Evolutionary conservation across 192 early-diverging fungal species (phyloP), one percentile per base, ranked within the genome.

Genomic region (Gigaspora rosea): DNA sequence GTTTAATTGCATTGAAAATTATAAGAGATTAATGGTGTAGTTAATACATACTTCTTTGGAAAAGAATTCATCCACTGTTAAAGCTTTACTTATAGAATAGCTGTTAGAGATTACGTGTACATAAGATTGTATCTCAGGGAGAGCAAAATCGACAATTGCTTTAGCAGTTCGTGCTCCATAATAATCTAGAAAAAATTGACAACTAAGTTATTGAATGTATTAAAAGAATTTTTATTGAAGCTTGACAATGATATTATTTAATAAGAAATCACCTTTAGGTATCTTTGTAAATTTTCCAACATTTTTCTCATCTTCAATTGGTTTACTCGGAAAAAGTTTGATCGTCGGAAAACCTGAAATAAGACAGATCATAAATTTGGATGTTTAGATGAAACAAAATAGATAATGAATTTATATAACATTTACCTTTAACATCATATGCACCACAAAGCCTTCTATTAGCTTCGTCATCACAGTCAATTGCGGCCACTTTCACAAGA

Each of bases 391-490:
- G 9, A 79, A 20, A 70, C 4, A 57, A 16, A 27, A 33, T 4
- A 62, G 7, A 13, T 16, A 57, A 65, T 64, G 35, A 51, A 35
- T 20, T 71, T 27, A 20, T n/a, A 7, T 52, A 8, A 20, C 13
- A 35, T 63, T 48, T 81, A 91, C 94, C 95, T 87, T 96, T 82
- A 48, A 99, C 88, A 48, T 87, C 87, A 78, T 91, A 96, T 47
- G 90, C 85, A 6, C 85, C 85, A 78, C 97, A 99, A 7, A 96
- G 78, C 2, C 82, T 85, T 61, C 87, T 87, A 85, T 97, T 95
- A 46, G 67, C 75, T 59, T 95, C 89, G 46, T 91, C 89, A 80
- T 99, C 95, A 82, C 97, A 99, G 81, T 99, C 88, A 27, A 99
- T 84, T 9, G 95, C 94, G n/a, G 87, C 94, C 70, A 97, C 87